A percentile compares a stretch with the other conserved stretches of the same genome.
Evolutionary conservation across 2,329 filamentous ascomycete genomes (phyloP).

Genomic region (Orbilia ellipsospora): DNA sequence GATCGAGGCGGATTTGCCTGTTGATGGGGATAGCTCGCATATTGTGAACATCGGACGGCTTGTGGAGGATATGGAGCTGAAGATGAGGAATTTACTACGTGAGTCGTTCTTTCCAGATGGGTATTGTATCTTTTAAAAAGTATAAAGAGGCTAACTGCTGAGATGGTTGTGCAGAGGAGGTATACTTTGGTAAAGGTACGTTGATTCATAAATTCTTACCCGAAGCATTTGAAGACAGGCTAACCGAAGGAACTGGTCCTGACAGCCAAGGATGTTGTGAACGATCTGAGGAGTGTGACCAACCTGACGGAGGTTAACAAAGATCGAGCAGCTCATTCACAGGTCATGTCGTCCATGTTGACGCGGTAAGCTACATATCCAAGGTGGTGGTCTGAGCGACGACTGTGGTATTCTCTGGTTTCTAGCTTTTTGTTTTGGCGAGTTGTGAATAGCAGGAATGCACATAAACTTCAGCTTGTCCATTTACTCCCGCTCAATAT

Average conservation of each 20-base stretch:
- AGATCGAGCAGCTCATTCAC: conserved; percentile 85
- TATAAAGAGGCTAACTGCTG: conserved; percentile 34
- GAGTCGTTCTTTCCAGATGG: conserved; percentile 58
- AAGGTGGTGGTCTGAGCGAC: neutral
- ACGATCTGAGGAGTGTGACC: conserved; percentile 82
- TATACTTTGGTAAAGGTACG: conserved; percentile 89
- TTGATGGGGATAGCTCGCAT: conserved; percentile 90
- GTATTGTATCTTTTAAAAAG: conserved; percentile 55
- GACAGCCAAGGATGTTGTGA: conserved; percentile 90
- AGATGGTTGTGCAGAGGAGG: conserved; percentile 73
- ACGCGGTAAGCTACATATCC: conserved; percentile 48
- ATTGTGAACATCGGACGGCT: conserved; percentile 90
- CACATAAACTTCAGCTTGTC: too few relatives aligned
- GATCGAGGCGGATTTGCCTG: conserved; percentile 88
- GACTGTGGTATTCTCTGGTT: too few relatives aligned
- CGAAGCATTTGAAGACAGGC: too few relatives aligned
- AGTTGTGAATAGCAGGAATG: too few relatives aligned
- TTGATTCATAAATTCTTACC: neutral
- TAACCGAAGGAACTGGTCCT: too few relatives aligned
- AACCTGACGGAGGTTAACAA: conserved; percentile 84
- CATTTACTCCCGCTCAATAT: too few relatives aligned
- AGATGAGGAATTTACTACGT: conserved; percentile 95
- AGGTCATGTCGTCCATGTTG: conserved; percentile 77
- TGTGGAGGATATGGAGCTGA: conserved; percentile 99
- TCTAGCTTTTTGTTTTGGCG: too few relatives aligned